phyloP scores from a whole-genome alignment of 176 grass and related monocot genomes.

The Poa pratensis region DNA sequence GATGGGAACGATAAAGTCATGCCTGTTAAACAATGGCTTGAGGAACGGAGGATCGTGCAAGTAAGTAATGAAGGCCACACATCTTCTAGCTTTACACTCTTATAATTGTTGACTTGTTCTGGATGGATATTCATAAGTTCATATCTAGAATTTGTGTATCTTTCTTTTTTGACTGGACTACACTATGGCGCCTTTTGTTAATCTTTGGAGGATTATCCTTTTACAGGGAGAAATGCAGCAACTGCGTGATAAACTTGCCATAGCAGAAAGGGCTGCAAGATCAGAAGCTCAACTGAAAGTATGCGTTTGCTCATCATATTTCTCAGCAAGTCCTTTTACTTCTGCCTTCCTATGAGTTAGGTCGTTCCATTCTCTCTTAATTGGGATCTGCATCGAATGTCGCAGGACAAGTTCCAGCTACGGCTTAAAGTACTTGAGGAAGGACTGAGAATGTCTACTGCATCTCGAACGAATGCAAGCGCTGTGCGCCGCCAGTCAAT shows the following conservation, averaged over 20 bases:
- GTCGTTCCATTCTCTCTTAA: constrained; percentile 18
- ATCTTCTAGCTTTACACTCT: constrained; percentile 1
- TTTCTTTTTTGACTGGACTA: not conserved
- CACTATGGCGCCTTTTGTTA: constrained; percentile 28
- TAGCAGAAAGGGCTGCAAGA: constrained; percentile 79
- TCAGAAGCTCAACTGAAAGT: constrained; percentile 98
- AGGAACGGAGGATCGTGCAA: constrained; percentile 86
- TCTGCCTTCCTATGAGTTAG: not conserved
- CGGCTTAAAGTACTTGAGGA: constrained; percentile 94
- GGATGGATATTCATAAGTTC: constrained; percentile 14
- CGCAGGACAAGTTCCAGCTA: constrained; percentile 85
- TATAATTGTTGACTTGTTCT: constrained; percentile 3
- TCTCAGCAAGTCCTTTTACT: constrained; percentile 9
- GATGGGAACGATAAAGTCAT: constrained; percentile 99
- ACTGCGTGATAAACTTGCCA: constrained; percentile 91
- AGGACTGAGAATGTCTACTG: constrained; percentile 89
- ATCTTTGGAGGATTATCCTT: constrained; percentile 24
- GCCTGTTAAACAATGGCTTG: constrained; percentile 98
- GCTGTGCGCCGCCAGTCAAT: constrained; percentile 61
- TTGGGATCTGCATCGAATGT: constrained; percentile 37
- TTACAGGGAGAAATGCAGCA: constrained; percentile 97
- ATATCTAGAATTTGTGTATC: not conserved
- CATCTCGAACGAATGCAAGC: constrained; percentile 52
- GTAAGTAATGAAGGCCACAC: constrained; percentile 45
- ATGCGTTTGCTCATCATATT: not conserved